Evolutionary conservation across 805 yeast genomes (phyloP).

Genomic region (Suhomyces faveliae): DNA sequence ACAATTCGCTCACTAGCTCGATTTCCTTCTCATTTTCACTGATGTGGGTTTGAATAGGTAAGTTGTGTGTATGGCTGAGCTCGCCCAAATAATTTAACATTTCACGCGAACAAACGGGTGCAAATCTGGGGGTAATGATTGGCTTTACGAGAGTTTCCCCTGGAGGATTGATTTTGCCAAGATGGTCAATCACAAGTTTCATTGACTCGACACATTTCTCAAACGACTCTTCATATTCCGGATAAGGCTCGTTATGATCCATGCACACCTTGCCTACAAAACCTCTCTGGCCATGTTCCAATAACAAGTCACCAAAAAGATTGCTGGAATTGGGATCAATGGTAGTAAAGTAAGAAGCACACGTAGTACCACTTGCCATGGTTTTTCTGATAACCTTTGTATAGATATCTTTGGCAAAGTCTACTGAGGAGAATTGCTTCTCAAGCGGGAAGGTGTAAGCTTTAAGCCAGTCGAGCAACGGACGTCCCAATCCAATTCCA

Average conservation of each 20-base stretch:
- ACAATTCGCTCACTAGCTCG: slow-evolving; percentile 65
- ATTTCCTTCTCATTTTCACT: slow-evolving; percentile 79
- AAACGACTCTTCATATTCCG: slow-evolving; percentile 64
- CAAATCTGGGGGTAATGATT: slow-evolving; percentile 88
- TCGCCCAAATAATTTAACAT: slow-evolving; percentile 64
- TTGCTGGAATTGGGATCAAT: slow-evolving; percentile 76
- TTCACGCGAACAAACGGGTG: slow-evolving; percentile 75
- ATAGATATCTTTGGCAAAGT: slow-evolving; percentile 62
- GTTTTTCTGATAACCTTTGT: slow-evolving; percentile 66
- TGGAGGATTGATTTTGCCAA: slow-evolving; percentile 51
- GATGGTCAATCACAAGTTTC: slow-evolving; percentile 53
- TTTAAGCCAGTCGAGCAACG: slow-evolving; percentile 85
- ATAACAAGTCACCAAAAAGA: slow-evolving; percentile 69
- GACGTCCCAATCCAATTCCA: slow-evolving; percentile 75
- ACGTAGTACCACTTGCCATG: slow-evolving; percentile 79
- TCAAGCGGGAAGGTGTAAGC: slow-evolving; percentile 90
- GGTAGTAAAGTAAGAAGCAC: slow-evolving; percentile 90
- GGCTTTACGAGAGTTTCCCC: slow-evolving; percentile 57
- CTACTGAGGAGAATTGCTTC: slow-evolving; percentile 46
- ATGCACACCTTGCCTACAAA: slow-evolving; percentile 92
- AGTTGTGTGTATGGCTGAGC: slow-evolving; percentile 43
- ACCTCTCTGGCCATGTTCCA: slow-evolving; percentile 76
- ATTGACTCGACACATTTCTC: slow-evolving; percentile 58
- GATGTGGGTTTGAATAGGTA: slow-evolving; percentile 89
- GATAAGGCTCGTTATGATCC: slow-evolving; percentile 68